Evolutionary conservation across 2,329 filamentous ascomycete species (phyloP).

Genomic region (Elsinoe fawcettii): DNA sequence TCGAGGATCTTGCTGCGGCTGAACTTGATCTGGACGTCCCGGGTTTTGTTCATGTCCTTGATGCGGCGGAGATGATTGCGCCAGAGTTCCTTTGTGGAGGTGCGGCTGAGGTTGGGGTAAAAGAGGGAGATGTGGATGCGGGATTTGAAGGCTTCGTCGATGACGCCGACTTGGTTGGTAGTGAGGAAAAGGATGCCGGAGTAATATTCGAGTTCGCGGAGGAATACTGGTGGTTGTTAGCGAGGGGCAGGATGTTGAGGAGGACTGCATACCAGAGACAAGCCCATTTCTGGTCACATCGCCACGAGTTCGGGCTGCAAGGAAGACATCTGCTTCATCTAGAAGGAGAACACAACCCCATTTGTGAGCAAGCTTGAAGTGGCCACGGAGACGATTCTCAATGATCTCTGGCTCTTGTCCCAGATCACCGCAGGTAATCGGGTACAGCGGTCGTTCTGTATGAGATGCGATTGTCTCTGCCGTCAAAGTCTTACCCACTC

Average conservation of each 20-base stretch:
- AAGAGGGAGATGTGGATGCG: conserved; percentile 30
- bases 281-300: conserved; percentile 25
- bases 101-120: conserved; percentile 26
- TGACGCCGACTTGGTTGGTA: conserved; percentile 30
- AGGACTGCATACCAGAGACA: conserved; percentile 16
- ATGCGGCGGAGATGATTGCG: conserved; percentile 4
- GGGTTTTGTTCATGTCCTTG: conserved; percentile 5
- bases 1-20: conserved; percentile 7
- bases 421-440: conserved; percentile 21
- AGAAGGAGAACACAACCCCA: conserved; percentile 31
- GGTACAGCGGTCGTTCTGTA: conserved; percentile 10
- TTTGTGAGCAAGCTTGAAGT: conserved; percentile 17
- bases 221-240: conserved; percentile 24
- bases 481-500: conserved; percentile 24
- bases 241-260: too few species aligned
- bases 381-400: conserved; percentile 19
- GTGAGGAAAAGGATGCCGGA: conserved; percentile 35
- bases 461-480: conserved; percentile 17
- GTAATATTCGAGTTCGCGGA: conserved; percentile 35
- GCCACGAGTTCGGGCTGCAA: conserved; percentile 18
- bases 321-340: conserved; percentile 36
- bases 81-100: conserved; percentile 25
- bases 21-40: neutral
- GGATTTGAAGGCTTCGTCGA: conserved; percentile 32
- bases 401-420: conserved; percentile 16